Conservation (phyloP, 352 stramenopile genomes). For the Pythium phragmiticola region DNA sequence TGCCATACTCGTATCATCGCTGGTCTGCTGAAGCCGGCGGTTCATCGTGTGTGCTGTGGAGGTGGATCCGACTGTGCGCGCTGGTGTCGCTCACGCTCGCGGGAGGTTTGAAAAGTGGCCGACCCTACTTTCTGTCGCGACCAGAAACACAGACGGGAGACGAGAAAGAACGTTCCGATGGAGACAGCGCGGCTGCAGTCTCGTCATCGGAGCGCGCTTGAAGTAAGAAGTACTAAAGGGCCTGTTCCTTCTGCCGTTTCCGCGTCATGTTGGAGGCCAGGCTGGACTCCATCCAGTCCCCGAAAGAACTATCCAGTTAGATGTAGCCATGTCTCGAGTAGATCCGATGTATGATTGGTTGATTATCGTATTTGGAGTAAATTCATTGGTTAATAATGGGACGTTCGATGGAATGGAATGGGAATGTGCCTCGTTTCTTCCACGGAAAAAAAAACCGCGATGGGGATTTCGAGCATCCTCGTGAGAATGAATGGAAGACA, state of each 20-base stretch:
- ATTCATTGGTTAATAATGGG: slow-evolving; percentile 17
- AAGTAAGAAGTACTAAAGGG: not conserved
- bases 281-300: not conserved
- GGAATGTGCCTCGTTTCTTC: slow-evolving; percentile 14
- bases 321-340: slow-evolving; percentile 17
- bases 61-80: not conserved
- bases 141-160: not conserved
- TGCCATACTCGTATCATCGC: not conserved
- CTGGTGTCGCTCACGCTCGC: not conserved
- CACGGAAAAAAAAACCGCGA: slow-evolving; percentile 22
- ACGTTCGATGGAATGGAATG: slow-evolving; percentile 22
- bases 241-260: slow-evolving; percentile 6
- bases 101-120: not conserved
- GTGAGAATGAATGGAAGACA: not conserved
- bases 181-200: not conserved
- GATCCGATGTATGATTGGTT: slow-evolving; percentile 16
- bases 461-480: not conserved
- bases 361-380: not conserved
- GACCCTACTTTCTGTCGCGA: not conserved
- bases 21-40: slow-evolving; percentile 10
- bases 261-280: slow-evolving; percentile 9
- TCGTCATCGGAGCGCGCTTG: not conserved
- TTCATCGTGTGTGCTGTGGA: not conserved
- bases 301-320: not conserved
- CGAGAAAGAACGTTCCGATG: not conserved